Evolutionary conservation across 768 basidiomycete species (phyloP).

Genomic region (Amanita pallidorosea): DNA sequence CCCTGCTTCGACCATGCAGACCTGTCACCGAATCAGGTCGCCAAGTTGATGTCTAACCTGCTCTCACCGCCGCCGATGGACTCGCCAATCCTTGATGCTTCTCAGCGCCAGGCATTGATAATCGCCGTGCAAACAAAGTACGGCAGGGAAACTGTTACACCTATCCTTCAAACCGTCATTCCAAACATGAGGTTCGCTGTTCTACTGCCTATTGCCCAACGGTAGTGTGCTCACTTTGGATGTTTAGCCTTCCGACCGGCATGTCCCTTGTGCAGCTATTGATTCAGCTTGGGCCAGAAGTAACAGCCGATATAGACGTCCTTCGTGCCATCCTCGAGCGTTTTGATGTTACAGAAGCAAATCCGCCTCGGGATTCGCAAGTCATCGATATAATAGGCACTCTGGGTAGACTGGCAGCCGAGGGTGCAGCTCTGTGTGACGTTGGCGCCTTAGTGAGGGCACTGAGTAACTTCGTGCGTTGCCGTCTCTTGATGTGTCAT

Average conservation of each 20-base stretch:
- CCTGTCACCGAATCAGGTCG: constrained; percentile 60
- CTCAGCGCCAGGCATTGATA: constrained; percentile 68
- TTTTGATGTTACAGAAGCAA: constrained; percentile 64
- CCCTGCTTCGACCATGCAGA: constrained; percentile 79
- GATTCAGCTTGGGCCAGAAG: constrained; percentile 69
- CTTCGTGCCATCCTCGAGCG: constrained; percentile 59
- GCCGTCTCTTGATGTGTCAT: constrained; percentile 1
- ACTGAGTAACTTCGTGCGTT: constrained; percentile 62
- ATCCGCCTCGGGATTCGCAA: constrained; percentile 61
- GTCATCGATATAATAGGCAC: constrained; percentile 63
- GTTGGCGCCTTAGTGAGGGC: constrained; percentile 65
- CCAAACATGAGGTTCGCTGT: constrained; percentile 57
- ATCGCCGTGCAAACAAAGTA: constrained; percentile 70
- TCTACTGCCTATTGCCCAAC: not conserved
- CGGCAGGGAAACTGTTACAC: constrained; percentile 63
- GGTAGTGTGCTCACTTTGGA: constrained; percentile 6
- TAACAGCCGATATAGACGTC: constrained; percentile 64
- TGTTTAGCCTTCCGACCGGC: constrained; percentile 47
- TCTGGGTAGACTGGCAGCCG: constrained; percentile 57
- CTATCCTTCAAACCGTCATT: constrained; percentile 66
- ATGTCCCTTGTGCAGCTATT: constrained; percentile 67
- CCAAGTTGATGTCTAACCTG: constrained; percentile 73
- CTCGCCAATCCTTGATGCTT: constrained; percentile 56
- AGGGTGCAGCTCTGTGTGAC: constrained; percentile 66
- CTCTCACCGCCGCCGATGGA: constrained; percentile 64